Conservation (phyloP, 164 flowering plant species). For the Magnolia officinalis region DNA sequence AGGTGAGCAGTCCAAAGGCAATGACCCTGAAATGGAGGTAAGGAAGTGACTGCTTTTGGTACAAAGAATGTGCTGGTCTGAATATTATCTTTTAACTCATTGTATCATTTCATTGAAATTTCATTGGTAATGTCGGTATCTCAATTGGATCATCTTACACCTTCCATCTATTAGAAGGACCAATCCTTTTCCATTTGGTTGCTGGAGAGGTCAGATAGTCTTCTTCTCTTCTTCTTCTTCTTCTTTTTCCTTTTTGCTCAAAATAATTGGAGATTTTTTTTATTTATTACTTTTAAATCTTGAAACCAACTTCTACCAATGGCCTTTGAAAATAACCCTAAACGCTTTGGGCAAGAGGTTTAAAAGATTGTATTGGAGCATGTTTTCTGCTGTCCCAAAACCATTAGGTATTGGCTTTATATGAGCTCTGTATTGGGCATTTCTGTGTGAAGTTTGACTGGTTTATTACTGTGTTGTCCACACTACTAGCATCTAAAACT, state of each 20-base stretch:
- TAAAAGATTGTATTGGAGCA: not conserved
- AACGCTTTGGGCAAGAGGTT: not conserved
- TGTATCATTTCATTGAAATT: not conserved
- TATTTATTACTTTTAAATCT: not conserved
- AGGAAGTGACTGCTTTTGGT: slow-evolving; percentile 2
- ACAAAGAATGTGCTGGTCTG: not conserved
- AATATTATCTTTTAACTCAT: not conserved
- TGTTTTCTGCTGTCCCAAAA: not conserved
- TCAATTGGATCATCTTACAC: not conserved
- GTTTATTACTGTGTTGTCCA: not conserved
- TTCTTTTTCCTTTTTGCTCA: no score
- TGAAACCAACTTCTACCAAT: not conserved
- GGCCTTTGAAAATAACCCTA: not conserved
- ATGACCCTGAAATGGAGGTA: slow-evolving; percentile 33
- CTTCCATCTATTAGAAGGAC: no score
- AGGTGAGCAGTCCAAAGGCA: slow-evolving; percentile 48
- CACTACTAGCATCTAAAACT: no score
- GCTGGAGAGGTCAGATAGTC: not conserved
- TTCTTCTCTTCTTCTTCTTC: not conserved
- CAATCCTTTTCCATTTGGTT: not conserved
- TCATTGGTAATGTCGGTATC: not conserved
- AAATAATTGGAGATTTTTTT: no score
- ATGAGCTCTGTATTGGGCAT: not conserved
- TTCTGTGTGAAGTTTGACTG: not conserved
- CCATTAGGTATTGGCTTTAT: not conserved